Base-by-base conservation (phyloP, 2,329 filamentous ascomycete species). In the Aureobasidium melanogenum region DNA sequence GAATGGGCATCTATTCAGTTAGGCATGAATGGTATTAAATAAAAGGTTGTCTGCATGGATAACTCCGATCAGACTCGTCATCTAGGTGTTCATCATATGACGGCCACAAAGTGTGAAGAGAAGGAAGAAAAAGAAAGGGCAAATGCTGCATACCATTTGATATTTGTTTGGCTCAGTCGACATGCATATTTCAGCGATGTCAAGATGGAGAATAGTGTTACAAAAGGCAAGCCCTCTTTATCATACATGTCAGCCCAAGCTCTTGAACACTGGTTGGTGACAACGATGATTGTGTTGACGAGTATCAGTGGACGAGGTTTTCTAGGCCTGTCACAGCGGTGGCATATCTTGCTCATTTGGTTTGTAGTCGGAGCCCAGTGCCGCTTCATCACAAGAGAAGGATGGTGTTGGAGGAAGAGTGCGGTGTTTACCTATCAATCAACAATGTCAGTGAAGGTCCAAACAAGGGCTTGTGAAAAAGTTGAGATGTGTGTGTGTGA, bases 231-330 rank as follows among this genome's bases (percentile, higher is more conserved):
- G 22, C 44, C 56, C 19, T 44, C 39, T 59, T 59, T 41, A 48
- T 48, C 44, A 39, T 50, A 22, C 52, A 38, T 39, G 56, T 59
- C 56, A 59, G 56, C 39, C 56, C 44, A 50, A 59, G 56, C 44
- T 59, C 56, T 50, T 59, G 30, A 19, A 30, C 22, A 39, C 43
- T 50, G 38, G 24, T 28, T 48, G 32, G 17, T 50, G 56, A 59
- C 56, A 50, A 50, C 2, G 56, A 15, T 47, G 22, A 41, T 19
- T 48, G 24, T 38, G 39, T 50, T 50, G 24, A 24, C 41, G 57
- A 43, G 44, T 15, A 48, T 75, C 73, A 75, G 73, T 74, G 72
- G 73, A 73, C 73, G 70, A 75, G 73, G 73, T 75, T 75, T 75
- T 74, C 72, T 74, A 74, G 72, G 73, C 72, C 73, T 75, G 73